Evolutionary conservation across 495 filamentous ascomycete genomes (phyloP).

Genomic region (Chaetomium tenue): DNA sequence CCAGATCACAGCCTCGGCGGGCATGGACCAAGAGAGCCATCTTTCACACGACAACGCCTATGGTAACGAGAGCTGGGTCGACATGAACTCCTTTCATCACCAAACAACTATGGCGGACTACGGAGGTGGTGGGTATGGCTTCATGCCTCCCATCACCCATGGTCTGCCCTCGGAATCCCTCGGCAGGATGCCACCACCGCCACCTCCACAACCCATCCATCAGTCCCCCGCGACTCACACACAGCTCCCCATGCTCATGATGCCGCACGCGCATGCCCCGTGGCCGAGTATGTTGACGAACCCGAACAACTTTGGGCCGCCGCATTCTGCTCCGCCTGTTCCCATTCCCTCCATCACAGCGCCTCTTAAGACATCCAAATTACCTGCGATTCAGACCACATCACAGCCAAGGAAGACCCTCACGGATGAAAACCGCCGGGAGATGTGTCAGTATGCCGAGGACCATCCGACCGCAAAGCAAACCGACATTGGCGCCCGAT

Average conservation of each 20-base stretch:
- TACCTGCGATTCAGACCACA: conserved; percentile 48
- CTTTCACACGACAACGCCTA: conserved; percentile 45
- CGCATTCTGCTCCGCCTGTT: conserved; percentile 53
- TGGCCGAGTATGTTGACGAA: conserved; percentile 73
- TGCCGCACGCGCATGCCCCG: conserved; percentile 60
- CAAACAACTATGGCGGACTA: conserved; percentile 51
- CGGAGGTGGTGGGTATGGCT: conserved; percentile 37
- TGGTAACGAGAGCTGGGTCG: conserved; percentile 45
- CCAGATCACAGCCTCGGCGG: conserved; percentile 48
- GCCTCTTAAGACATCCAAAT: conserved; percentile 48
- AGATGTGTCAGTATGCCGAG: conserved; percentile 95
- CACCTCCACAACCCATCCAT: conserved; percentile 39
- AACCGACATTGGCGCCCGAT: conserved; percentile 94
- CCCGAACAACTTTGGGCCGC: conserved; percentile 42
- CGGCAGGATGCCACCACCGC: conserved; percentile 46
- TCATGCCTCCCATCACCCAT: conserved; percentile 46
- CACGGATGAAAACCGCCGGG: conserved; percentile 85
- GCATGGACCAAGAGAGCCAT: conserved; percentile 51
- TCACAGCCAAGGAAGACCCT: conserved; percentile 82
- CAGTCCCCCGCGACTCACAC: conserved; percentile 41
- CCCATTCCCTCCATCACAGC: conserved; percentile 56
- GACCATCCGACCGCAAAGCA: conserved; percentile 95
- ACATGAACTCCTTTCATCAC: conserved; percentile 47
- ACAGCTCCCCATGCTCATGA: conserved; percentile 58
- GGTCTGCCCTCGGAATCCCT: conserved; percentile 49